Evolutionary conservation across 2,329 filamentous ascomycete species (phyloP).

Genomic region (Mycocentrospora acerina): DNA sequence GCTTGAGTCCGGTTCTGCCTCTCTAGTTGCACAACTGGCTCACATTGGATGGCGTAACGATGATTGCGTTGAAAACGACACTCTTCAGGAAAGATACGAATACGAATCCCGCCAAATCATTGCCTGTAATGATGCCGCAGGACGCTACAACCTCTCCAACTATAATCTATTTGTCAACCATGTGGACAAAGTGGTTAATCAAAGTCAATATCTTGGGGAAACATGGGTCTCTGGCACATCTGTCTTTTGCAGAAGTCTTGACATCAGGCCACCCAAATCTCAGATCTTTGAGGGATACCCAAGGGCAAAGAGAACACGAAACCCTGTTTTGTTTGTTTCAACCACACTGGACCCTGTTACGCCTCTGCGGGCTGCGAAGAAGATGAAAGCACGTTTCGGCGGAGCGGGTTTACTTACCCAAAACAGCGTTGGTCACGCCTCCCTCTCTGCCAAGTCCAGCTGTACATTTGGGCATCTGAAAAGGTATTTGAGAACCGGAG

Average conservation of each 20-base stretch:
- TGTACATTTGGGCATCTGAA: conserved; percentile 11
- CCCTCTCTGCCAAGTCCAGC: neutral
- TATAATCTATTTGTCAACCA: conserved; percentile 5
- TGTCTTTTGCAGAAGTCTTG: conserved; percentile 7
- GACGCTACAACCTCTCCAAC: conserved; percentile 10
- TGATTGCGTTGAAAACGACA: neutral
- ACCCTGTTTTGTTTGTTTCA: conserved; percentile 15
- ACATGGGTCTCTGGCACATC: conserved; percentile 9
- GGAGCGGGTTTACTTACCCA: conserved; percentile 45
- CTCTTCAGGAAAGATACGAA: neutral
- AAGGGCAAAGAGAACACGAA: conserved; percentile 6
- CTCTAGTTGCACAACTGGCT: neutral
- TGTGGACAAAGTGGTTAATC: conserved; percentile 2
- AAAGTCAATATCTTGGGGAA: conserved; percentile 13
- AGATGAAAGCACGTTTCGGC: conserved; percentile 37
- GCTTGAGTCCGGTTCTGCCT: conserved; percentile 11
- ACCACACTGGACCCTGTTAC: conserved; percentile 55
- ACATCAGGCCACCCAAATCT: conserved; percentile 8
- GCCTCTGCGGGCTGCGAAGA: conserved; percentile 46
- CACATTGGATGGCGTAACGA: neutral
- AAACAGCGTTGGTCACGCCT: conserved; percentile 29
- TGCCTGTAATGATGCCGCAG: conserved; percentile 14
- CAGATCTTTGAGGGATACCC: conserved; percentile 12
- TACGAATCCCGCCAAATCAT: conserved; percentile 13
- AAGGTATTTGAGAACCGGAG: conserved; percentile 10